Evolutionary conservation across 2,329 filamentous ascomycete species (phyloP).

Genomic region (Cladobotryum protrusum): DNA sequence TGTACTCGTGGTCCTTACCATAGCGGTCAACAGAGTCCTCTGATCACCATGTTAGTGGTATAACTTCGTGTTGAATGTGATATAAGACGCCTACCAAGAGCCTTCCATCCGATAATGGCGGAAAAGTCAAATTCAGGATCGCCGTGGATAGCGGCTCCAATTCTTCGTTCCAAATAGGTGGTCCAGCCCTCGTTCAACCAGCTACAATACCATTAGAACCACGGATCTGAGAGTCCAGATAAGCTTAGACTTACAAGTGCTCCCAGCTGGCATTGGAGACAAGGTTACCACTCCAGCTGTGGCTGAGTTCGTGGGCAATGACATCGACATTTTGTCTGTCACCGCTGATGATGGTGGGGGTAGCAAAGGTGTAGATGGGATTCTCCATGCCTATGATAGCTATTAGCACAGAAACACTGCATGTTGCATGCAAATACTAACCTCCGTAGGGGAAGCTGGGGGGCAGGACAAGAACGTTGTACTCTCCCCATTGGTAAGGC

Average conservation of each 20-base stretch:
- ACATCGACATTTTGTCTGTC: constrained; percentile 91
- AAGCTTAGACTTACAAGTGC: constrained; percentile 53
- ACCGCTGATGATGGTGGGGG: constrained; percentile 87
- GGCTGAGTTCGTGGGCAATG: constrained; percentile 76
- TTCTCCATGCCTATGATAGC: constrained; percentile 67
- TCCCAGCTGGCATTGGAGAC: constrained; percentile 77
- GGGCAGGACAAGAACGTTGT: constrained; percentile 87
- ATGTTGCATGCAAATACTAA: constrained; percentile 26
- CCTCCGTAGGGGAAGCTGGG: constrained; percentile 86
- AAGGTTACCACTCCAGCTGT: constrained; percentile 84
- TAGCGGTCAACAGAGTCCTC: constrained; percentile 73
- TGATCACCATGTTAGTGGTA: constrained; percentile 22
- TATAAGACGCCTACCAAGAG: constrained; percentile 49
- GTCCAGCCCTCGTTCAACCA: constrained; percentile 84
- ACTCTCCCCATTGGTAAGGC: constrained; percentile 88
- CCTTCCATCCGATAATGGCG: constrained; percentile 93
- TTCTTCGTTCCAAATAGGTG: constrained; percentile 84
- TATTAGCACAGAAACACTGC: background rate
- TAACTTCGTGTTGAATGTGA: background rate
- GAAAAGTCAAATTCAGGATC: constrained; percentile 87
- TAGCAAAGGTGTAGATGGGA: constrained; percentile 90
- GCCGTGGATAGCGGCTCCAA: constrained; percentile 70
- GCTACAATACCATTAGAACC: constrained; percentile 27
- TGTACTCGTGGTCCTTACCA: constrained; percentile 84
- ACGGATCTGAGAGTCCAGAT: background rate